Percentiles rank a stretch among this genome's conserved stretches.
Conservation (phyloP, 768 basidiomycete genomes). For the Hygrophorus pudorinus region DNA sequence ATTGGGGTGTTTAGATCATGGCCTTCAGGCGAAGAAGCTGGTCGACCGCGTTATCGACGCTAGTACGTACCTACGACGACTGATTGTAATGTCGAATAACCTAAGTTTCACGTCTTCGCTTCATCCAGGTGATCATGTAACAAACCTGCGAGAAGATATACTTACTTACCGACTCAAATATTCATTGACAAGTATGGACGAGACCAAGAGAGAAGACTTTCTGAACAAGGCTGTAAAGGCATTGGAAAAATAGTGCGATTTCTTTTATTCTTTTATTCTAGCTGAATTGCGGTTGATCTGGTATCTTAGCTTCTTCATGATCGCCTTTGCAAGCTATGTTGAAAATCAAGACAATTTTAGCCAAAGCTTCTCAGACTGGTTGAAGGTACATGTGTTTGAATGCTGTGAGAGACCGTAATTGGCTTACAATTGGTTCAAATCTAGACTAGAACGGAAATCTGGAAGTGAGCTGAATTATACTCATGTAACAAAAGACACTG, state of each 20-base stretch:
- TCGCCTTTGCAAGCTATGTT: constrained; percentile 87
- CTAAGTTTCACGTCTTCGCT: background rate
- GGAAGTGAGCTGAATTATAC: constrained; percentile 58
- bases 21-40: constrained; percentile 74
- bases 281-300: background rate
- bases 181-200: constrained; percentile 62
- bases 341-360: constrained; percentile 49
- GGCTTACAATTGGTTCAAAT: background rate
- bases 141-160: constrained; percentile 86
- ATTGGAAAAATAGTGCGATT: constrained; percentile 80
- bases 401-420: background rate
- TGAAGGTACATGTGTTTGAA: constrained; percentile 42
- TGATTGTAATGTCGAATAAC: background rate
- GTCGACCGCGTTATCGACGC: constrained; percentile 88
- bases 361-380: constrained; percentile 78
- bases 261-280: constrained; percentile 1
- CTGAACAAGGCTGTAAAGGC: constrained; percentile 64
- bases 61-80: constrained; percentile 22
- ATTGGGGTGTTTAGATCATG: constrained; percentile 86
- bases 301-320: constrained; percentile 72
- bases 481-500: background rate
- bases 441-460: constrained; percentile 81
- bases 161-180: constrained; percentile 77
- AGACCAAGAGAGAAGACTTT: constrained; percentile 45
- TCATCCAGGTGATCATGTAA: constrained; percentile 73